Percentiles rank a stretch among this genome's conserved stretches.
phyloP scores from a whole-genome alignment of 2,329 filamentous ascomycete species.

The Calonectria henricotiae region DNA sequence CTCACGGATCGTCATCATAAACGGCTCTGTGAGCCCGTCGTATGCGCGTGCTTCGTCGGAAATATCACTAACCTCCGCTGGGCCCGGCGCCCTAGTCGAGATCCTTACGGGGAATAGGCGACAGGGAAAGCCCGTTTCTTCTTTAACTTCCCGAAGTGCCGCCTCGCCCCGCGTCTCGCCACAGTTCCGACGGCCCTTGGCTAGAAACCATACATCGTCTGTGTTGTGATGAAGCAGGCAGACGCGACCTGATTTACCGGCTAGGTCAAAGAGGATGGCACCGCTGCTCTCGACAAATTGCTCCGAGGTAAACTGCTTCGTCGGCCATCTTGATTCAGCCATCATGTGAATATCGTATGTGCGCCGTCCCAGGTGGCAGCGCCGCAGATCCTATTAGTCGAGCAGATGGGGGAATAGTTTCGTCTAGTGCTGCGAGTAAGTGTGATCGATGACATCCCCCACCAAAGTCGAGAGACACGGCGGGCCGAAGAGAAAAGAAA shows the following conservation, averaged over 20 bases:
- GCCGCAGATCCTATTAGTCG: background rate
- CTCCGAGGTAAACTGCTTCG: conserved; percentile 23
- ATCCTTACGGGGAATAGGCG: conserved; percentile 33
- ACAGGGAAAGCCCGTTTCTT: conserved; percentile 41
- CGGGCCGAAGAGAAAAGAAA: background rate
- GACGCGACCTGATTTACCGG: conserved; percentile 14
- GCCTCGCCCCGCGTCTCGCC: conserved; percentile 35
- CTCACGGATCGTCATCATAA: conserved; percentile 34
- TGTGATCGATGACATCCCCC: conserved; percentile 8
- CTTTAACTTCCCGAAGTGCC: conserved; percentile 37
- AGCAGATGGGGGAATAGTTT: conserved; percentile 2
- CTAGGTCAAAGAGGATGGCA: conserved; percentile 43
- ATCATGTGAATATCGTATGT: conserved; percentile 7
- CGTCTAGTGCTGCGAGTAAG: background rate
- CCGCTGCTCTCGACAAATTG: conserved; percentile 44
- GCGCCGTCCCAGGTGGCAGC: background rate
- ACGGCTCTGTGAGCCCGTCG: conserved; percentile 37
- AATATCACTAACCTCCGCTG: conserved; percentile 26
- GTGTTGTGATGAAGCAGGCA: conserved; percentile 37
- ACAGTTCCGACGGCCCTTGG: conserved; percentile 43
- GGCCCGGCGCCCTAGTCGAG: conserved; percentile 34
- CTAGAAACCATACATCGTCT: conserved; percentile 37
- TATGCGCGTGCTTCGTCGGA: conserved; percentile 45
- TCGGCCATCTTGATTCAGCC: conserved; percentile 13
- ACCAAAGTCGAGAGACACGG: conserved; percentile 5